A percentile compares a stretch with the other conserved stretches of the same genome.
Conservation (phyloP, 208 protist species). For the Trypanosomatidae sp. region DNA sequence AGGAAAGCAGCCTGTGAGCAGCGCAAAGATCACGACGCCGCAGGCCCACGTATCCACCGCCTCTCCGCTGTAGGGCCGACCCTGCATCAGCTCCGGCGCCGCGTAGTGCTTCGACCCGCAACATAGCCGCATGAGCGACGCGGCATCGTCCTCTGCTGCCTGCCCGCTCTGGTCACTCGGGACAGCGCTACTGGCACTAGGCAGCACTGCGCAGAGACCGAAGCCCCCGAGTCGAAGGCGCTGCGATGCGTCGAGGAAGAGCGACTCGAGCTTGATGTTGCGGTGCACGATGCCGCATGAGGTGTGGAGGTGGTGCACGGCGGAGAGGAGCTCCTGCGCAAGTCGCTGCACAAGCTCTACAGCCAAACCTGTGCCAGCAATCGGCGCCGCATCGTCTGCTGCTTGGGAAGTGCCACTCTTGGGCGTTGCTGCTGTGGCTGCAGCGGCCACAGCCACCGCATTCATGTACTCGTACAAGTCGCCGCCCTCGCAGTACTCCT, state of each 20-base stretch:
- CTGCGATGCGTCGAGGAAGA: slow-evolving; percentile 52
- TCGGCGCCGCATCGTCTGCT: too few relatives aligned
- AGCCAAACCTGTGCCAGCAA: too few relatives aligned
- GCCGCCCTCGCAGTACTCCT: slow-evolving; percentile 56
- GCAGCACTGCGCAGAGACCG: slow-evolving; percentile 54
- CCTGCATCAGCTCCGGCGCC: slow-evolving; percentile 92
- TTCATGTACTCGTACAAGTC: slow-evolving; percentile 61
- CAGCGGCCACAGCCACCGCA: background rate
- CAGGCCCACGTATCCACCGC: slow-evolving; percentile 96
- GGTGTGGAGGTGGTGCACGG: slow-evolving; percentile 54
- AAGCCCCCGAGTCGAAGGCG: slow-evolving; percentile 57
- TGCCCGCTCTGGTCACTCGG: background rate
- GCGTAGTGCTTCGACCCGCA: slow-evolving; percentile 89
- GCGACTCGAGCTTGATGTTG: slow-evolving; percentile 76
- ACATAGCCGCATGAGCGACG: slow-evolving; percentile 47
- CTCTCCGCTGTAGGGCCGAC: slow-evolving; percentile 83
- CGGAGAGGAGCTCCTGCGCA: slow-evolving; percentile 50
- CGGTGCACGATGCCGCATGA: slow-evolving; percentile 63
- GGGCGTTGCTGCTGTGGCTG: background rate
- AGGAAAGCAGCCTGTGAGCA: slow-evolving; percentile 89
- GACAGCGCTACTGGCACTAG: too few relatives aligned
- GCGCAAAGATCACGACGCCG: slow-evolving; percentile 94
- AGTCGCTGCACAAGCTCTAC: slow-evolving; percentile 45
- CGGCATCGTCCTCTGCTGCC: background rate
- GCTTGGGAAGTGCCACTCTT: slow-evolving; percentile 11